Base-by-base conservation (phyloP, 2,329 filamentous ascomycete genomes). In the Penicillium fuscoglaucum region DNA sequence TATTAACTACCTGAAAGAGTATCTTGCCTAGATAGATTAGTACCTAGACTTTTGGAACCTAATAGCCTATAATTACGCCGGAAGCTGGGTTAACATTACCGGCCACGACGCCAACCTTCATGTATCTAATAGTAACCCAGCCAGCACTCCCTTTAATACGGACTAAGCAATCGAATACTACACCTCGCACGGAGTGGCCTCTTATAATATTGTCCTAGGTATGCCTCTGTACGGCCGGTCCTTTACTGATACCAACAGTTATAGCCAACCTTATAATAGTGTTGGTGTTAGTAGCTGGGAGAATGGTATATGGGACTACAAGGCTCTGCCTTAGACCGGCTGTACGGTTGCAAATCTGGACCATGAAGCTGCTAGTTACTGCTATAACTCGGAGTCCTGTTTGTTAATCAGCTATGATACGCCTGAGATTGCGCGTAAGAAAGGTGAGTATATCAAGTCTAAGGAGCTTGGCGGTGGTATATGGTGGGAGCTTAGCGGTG, bases 221-320 rank as follows among this genome's bases (percentile, higher is more conserved):
- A 93, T 96, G 89, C 93, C 93, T 1, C 79, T 98, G n/a, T 97
- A 97, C 72, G 93, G 93, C 1, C 89, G 92, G 31, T 86, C 90
- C 0, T 97, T 97, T 72, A 81, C 86, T 64, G 84, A 86, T 64
- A 97, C 93, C 0, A 82, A 88, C 26, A 92, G 92, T 0, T 83
- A 85, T 0, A 93, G 93, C 0, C 72, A 79, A 31, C 76, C 84
- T 0, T 97, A 83, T 76, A 83, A 75, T 44, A 91, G 91, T 7
- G 81, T 90, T 10, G 82, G 82, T 0, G 88, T 83, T 24, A 93
- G 92, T 0, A 90, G 83, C 55, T 97, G 90, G 89, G 93, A 96
- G 78, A 80, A 83, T 9, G 92, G 92, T 1, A 85, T 96, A 1
- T 90, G 90, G 80, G 93, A 98, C 75, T 97, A 89, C 81, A 97